Evolutionary conservation across 2,329 filamentous ascomycete species (phyloP).

Genomic region (Lachnum nothofagi): DNA sequence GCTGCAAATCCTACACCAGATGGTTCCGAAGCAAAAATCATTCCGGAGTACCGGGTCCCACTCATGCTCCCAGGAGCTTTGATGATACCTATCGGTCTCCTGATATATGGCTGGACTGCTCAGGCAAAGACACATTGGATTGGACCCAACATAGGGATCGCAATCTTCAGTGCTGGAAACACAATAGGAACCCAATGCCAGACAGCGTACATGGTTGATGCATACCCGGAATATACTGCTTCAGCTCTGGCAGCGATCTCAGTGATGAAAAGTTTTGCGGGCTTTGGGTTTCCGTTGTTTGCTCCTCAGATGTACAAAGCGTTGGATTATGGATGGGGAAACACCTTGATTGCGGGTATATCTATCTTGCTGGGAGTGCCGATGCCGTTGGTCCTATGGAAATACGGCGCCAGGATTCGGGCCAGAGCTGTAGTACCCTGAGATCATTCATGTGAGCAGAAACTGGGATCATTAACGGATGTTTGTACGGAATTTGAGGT

Average conservation of each 20-base stretch:
- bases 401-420: conserved; percentile 32
- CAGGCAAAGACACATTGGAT: conserved; percentile 48
- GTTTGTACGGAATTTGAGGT: background rate
- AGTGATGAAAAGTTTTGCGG: conserved; percentile 12
- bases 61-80: conserved; percentile 49
- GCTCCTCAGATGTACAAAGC: conserved; percentile 10
- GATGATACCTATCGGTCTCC: conserved; percentile 49
- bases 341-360: conserved; percentile 41
- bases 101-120: conserved; percentile 53
- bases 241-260: conserved; percentile 35
- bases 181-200: conserved; percentile 22
- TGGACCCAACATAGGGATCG: conserved; percentile 49
- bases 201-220: conserved; percentile 49
- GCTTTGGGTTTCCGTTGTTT: conserved; percentile 15
- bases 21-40: background rate
- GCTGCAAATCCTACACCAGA: background rate
- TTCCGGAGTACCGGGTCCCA: conserved; percentile 57
- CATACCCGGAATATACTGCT: conserved; percentile 30
- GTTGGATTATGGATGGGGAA: conserved; percentile 43
- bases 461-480: background rate
- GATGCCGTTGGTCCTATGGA: conserved; percentile 39
- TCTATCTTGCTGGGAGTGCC: conserved; percentile 45
- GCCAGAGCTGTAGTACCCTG: background rate
- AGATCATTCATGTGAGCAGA: no score
- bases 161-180: conserved; percentile 45